Evolutionary conservation across 257 asterid species (phyloP).

Genomic region (Solanum bukasovii): DNA sequence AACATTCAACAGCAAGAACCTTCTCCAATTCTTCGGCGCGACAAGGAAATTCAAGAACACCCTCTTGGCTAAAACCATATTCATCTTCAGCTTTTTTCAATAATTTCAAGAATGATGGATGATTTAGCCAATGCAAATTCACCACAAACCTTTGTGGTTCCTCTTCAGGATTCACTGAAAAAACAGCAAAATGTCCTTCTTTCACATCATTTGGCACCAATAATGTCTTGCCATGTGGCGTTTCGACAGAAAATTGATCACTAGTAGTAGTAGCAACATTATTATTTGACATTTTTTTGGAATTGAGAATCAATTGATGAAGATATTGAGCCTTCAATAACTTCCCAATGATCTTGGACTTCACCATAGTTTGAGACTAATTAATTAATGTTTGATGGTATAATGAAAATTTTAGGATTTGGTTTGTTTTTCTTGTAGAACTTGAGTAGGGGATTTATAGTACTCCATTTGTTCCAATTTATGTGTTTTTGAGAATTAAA

Average conservation of each 20-base stretch:
- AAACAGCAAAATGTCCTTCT: constrained; percentile 30
- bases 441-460: neutral
- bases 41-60: constrained; percentile 25
- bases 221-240: neutral
- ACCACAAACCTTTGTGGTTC: constrained; percentile 21
- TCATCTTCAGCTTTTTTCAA: constrained; percentile 22
- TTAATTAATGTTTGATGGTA: neutral
- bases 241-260: neutral
- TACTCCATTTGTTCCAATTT: too few relatives aligned
- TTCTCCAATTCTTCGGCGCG: constrained; percentile 13
- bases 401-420: neutral
- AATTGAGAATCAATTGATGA: neutral
- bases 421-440: neutral
- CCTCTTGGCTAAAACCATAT: constrained; percentile 16
- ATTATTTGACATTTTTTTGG: neutral
- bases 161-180: constrained; percentile 4
- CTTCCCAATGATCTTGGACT: neutral
- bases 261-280: neutral
- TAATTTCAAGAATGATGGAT: constrained; percentile 22
- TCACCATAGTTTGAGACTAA: neutral
- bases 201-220: constrained; percentile 21
- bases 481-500: too few relatives aligned
- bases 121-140: constrained; percentile 3
- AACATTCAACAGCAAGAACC: neutral
- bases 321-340: neutral